A percentile compares a stretch with the other conserved stretches of the same genome.
These are phyloP conservation scores for Pseudopediastrum boryanum DNA, from an alignment of 139 green algal genomes.

Conservation along the genomic window DNA sequence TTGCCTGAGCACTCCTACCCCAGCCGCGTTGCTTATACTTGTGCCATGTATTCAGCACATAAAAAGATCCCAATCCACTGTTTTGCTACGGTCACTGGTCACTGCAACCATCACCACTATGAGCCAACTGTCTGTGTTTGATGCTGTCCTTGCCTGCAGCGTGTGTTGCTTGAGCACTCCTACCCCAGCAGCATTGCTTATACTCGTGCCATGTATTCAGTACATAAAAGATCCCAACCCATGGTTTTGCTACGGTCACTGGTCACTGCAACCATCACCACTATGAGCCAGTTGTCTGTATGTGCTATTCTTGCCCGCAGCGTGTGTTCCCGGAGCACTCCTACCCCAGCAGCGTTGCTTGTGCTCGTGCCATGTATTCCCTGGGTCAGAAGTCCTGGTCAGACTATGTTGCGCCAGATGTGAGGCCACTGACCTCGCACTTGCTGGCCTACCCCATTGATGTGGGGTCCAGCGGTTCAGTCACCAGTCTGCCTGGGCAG, in stretches of 20 bases:
- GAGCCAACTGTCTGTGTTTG: neutral
- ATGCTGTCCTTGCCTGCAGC: neutral
- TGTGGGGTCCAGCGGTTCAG: neutral
- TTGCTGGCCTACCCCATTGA: constrained; percentile 24
- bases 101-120: neutral
- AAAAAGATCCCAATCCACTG: neutral
- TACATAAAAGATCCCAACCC: neutral
- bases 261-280: neutral
- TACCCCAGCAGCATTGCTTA: constrained; percentile 17
- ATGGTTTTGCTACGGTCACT: neutral
- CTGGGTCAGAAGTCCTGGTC: neutral
- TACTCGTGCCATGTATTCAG: neutral
- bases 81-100: neutral
- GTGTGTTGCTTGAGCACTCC: constrained; percentile 9
- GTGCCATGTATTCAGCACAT: neutral
- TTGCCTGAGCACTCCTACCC: neutral
- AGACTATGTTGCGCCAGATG: neutral
- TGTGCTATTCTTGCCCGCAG: neutral
- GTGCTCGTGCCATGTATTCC: no score
- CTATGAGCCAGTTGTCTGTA: neutral
- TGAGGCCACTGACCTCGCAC: neutral
- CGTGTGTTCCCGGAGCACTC: neutral
- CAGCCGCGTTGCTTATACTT: neutral
- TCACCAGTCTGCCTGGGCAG: neutral
- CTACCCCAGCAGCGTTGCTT: neutral